Conservation (phyloP, 2,329 filamentous ascomycete genomes). For the Aspergillus calidoustus region DNA sequence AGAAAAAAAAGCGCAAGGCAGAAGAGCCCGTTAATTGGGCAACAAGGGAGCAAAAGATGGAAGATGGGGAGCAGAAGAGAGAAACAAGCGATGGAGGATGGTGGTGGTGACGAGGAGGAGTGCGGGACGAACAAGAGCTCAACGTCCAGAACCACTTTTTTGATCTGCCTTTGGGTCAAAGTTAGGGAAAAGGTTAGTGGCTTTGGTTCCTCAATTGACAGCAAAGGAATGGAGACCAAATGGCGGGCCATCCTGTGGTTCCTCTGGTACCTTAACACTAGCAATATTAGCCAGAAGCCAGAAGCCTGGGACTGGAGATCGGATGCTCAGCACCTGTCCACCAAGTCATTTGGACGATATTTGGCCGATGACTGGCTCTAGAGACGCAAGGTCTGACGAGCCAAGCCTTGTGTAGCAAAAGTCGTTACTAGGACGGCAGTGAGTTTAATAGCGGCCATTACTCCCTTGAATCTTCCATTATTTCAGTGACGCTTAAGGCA, state of each 20-base stretch:
- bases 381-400: slow-evolving; percentile 26
- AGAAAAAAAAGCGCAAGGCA: slow-evolving; percentile 14
- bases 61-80: neutral
- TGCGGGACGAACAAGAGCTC: slow-evolving; percentile 20
- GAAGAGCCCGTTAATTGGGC: slow-evolving; percentile 19
- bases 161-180: slow-evolving; percentile 21
- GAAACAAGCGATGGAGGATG: neutral
- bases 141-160: slow-evolving; percentile 18
- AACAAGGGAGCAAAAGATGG: slow-evolving; percentile 18
- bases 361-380: slow-evolving; percentile 20
- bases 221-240: neutral
- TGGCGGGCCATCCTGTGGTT: slow-evolving; percentile 1
- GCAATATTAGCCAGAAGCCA: slow-evolving; percentile 1
- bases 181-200: slow-evolving; percentile 15
- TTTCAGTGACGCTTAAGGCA: neutral
- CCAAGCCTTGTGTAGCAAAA: slow-evolving; percentile 25
- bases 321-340: neutral
- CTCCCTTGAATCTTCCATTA: neutral
- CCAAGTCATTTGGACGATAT: slow-evolving; percentile 17
- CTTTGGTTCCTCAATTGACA: slow-evolving; percentile 2
- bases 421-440: slow-evolving; percentile 1
- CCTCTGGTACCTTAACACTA: slow-evolving; percentile 6
- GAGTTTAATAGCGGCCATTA: neutral
- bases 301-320: neutral
- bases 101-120: neutral